phyloP scores from a whole-genome alignment of 352 stramenopile genomes.

The Labyrinthula sp. region DNA sequence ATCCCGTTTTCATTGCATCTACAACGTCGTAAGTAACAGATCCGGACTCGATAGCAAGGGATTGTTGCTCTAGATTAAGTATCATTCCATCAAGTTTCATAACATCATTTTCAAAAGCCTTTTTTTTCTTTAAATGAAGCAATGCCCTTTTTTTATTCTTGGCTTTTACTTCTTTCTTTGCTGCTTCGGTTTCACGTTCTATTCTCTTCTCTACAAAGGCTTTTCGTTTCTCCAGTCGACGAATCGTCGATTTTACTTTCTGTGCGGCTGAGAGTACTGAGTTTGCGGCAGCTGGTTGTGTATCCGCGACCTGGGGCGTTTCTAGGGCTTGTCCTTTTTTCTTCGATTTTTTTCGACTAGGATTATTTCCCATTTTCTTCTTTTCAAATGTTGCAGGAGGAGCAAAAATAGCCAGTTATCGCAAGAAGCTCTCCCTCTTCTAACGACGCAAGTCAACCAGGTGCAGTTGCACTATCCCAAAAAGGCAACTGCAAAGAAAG shows the following conservation, averaged over 20 bases:
- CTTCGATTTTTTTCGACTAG: too few relatives aligned
- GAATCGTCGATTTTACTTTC: slow-evolving; percentile 7
- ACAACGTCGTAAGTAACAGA: slow-evolving; percentile 22
- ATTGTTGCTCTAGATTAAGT: slow-evolving; percentile 26
- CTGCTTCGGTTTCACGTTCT: background rate
- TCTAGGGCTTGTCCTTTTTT: too few relatives aligned
- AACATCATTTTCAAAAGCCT: slow-evolving; percentile 26
- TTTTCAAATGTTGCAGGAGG: too few relatives aligned
- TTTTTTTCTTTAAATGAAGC: slow-evolving; percentile 22
- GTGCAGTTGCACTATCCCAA: too few relatives aligned
- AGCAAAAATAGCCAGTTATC: too few relatives aligned
- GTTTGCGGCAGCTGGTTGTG: too few relatives aligned
- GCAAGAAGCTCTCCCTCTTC: too few relatives aligned
- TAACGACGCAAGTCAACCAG: too few relatives aligned
- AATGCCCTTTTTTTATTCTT: slow-evolving; percentile 25
- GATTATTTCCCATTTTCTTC: too few relatives aligned
- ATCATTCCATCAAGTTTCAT: slow-evolving; percentile 12
- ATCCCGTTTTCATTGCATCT: slow-evolving; percentile 14
- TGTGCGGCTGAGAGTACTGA: slow-evolving; percentile 10
- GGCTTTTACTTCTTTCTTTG: slow-evolving; percentile 21
- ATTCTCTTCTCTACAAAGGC: slow-evolving; percentile 26
- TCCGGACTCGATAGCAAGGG: slow-evolving; percentile 16
- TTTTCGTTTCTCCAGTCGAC: slow-evolving; percentile 15
- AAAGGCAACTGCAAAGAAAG: too few relatives aligned
- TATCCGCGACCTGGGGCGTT: too few relatives aligned